Percentiles rank a stretch among this genome's conserved stretches.
Conservation (phyloP, 1,139 yeast species). For the Nadsonia starkeyi-henricii region DNA sequence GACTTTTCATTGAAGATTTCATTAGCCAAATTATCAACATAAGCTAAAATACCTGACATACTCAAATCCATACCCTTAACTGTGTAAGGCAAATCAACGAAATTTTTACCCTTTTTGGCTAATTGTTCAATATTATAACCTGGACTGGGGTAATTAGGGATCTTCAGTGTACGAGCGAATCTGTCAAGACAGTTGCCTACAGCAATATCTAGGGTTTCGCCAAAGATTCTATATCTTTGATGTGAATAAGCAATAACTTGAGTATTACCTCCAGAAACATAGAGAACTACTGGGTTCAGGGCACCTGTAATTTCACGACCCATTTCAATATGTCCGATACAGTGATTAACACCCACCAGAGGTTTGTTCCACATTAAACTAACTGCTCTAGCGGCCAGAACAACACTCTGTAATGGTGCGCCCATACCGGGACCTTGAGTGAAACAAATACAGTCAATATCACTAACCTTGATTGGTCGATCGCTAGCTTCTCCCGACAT, state of each 20-base stretch:
- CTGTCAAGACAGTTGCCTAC: slow-evolving; percentile 94
- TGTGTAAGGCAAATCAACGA: slow-evolving; percentile 78
- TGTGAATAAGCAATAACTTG: slow-evolving; percentile 94
- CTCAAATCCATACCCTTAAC: slow-evolving; percentile 98
- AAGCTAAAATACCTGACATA: slow-evolving; percentile 88
- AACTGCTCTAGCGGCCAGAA: slow-evolving; percentile 79
- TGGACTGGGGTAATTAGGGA: slow-evolving; percentile 90
- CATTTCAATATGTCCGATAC: slow-evolving; percentile 98
- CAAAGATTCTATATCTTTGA: slow-evolving; percentile 86
- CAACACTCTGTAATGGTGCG: slow-evolving; percentile 90
- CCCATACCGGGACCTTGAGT: slow-evolving; percentile 99
- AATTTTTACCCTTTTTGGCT: slow-evolving; percentile 60
- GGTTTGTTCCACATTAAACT: slow-evolving; percentile 75
- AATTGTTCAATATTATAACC: slow-evolving; percentile 94
- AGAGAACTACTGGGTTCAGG: slow-evolving; percentile 82
- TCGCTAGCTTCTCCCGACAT: not conserved
- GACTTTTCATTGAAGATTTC: slow-evolving; percentile 43
- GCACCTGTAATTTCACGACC: slow-evolving; percentile 97
- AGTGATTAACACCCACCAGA: slow-evolving; percentile 87
- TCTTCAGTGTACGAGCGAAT: slow-evolving; percentile 79
- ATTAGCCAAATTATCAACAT: slow-evolving; percentile 66
- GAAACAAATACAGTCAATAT: slow-evolving; percentile 77
- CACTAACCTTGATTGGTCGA: not conserved
- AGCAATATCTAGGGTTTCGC: slow-evolving; percentile 94
- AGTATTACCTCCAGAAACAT: slow-evolving; percentile 96